Conservation (phyloP, 2,329 filamentous ascomycete species). For the Clarireedia homoeocarpa region DNA sequence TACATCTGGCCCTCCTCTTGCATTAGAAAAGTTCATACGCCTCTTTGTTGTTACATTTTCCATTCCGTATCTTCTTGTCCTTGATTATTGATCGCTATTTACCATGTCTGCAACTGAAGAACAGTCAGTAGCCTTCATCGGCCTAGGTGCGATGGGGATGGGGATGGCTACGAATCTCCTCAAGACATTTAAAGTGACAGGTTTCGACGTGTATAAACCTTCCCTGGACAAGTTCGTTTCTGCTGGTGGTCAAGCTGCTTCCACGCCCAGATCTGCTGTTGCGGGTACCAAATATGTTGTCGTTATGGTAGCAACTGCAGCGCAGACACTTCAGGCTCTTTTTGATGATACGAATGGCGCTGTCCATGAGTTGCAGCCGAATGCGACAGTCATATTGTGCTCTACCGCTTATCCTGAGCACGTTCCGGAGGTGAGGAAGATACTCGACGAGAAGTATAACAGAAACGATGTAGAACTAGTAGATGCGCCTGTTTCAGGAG, state of each 20-base stretch:
- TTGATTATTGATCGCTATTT: too few species aligned
- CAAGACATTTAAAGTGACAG: slow-evolving; percentile 57
- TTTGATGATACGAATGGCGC: slow-evolving; percentile 51
- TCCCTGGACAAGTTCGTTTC: slow-evolving; percentile 57
- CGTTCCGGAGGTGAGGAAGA: slow-evolving; percentile 49
- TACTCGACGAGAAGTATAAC: slow-evolving; percentile 46
- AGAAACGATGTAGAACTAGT: slow-evolving; percentile 59
- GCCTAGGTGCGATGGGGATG: slow-evolving; percentile 75
- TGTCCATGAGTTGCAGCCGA: slow-evolving; percentile 39
- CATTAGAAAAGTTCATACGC: too few species aligned
- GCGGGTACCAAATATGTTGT: slow-evolving; percentile 52
- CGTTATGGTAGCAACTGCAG: slow-evolving; percentile 68
- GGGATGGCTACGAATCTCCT: slow-evolving; percentile 72
- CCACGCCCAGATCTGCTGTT: slow-evolving; percentile 55
- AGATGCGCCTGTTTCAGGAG: slow-evolving; percentile 67
- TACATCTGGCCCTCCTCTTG: too few species aligned
- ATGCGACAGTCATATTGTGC: slow-evolving; percentile 55
- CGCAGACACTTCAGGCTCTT: slow-evolving; percentile 59
- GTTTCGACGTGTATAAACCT: slow-evolving; percentile 63
- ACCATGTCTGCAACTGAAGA: not conserved
- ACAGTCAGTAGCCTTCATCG: slow-evolving; percentile 28
- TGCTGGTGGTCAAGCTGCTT: slow-evolving; percentile 51
- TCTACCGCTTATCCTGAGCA: slow-evolving; percentile 65
- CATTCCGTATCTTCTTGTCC: too few species aligned
- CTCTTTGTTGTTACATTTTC: too few species aligned